These are phyloP conservation scores for Camelina neglecta DNA, from an alignment of 345 rosid species.

Conservation along the genomic window DNA sequence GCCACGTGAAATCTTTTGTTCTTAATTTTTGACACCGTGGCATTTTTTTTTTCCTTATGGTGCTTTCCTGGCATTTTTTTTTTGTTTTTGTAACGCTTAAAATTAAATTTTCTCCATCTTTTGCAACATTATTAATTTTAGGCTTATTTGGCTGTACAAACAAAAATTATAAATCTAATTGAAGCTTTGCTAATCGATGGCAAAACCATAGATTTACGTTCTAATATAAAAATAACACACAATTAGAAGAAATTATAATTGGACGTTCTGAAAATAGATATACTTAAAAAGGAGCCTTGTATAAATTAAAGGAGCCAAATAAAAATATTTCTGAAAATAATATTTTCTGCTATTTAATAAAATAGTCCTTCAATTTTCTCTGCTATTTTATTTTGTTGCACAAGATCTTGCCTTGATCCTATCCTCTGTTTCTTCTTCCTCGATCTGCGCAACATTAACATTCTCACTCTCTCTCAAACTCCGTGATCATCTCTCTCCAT, in stretches of 20 bases:
- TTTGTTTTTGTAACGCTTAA: not conserved
- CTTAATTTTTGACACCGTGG: not conserved
- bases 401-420: conserved; percentile 28
- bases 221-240: not conserved
- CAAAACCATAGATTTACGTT: not conserved
- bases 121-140: not conserved
- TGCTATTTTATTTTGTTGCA: not conserved
- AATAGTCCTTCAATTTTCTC: conserved; percentile 29
- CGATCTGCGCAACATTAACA: conserved; percentile 12
- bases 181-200: not conserved
- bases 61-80: not conserved
- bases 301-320: conserved; percentile 20
- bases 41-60: not conserved
- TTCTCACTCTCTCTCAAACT: conserved; percentile 1
- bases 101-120: not conserved
- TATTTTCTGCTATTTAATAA: conserved; percentile 23
- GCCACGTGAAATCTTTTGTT: conserved; percentile 25
- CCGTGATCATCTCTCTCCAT: not conserved
- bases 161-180: not conserved
- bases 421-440: conserved; percentile 35
- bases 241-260: not conserved
- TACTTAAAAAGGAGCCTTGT: not conserved
- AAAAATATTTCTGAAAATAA: conserved; percentile 2
- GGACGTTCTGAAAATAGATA: conserved; percentile 5
- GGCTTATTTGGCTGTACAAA: too few species aligned